Percentiles rank a stretch among this genome's conserved stretches.
phyloP scores from a whole-genome alignment of 148 eudicot genomes.

The Persicaria maculosa region DNA sequence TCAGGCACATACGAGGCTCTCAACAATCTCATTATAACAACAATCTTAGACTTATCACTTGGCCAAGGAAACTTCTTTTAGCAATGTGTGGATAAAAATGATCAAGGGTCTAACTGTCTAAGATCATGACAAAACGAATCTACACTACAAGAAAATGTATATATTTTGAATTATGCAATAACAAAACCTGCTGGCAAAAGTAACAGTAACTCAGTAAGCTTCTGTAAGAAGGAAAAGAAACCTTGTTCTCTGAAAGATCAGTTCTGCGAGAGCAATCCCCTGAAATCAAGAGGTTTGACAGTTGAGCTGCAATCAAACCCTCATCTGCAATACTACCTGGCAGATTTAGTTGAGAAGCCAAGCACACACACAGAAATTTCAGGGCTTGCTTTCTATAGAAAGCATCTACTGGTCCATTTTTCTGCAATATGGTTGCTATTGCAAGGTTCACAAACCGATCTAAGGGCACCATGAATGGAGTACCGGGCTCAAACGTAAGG shows the following conservation, averaged over 20 bases:
- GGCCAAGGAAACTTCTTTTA: too few species aligned
- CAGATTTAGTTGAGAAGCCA: conserved; percentile 86
- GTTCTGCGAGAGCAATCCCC: conserved; percentile 64
- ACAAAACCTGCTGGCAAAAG: not conserved
- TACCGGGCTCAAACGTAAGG: conserved; percentile 94
- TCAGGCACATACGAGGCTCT: too few species aligned
- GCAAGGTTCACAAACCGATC: conserved; percentile 98
- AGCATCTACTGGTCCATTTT: conserved; percentile 62
- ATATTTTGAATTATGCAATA: not conserved
- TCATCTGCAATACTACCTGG: conserved; percentile 72
- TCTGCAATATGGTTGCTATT: conserved; percentile 84
- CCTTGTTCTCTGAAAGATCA: conserved; percentile 83
- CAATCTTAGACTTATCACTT: too few species aligned
- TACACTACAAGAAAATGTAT: not conserved
- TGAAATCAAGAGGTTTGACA: conserved; percentile 56
- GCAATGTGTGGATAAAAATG: not conserved
- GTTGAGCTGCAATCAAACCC: conserved; percentile 45
- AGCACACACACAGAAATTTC: conserved; percentile 82
- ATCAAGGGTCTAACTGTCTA: not conserved
- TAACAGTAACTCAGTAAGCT: not conserved
- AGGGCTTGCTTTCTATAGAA: conserved; percentile 90
- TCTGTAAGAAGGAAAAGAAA: conserved; percentile 20
- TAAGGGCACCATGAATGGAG: conserved; percentile 93
- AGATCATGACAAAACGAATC: not conserved
- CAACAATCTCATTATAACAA: too few species aligned